phyloP scores from a whole-genome alignment of 345 rosid species.

The Dimocarpus longan region DNA sequence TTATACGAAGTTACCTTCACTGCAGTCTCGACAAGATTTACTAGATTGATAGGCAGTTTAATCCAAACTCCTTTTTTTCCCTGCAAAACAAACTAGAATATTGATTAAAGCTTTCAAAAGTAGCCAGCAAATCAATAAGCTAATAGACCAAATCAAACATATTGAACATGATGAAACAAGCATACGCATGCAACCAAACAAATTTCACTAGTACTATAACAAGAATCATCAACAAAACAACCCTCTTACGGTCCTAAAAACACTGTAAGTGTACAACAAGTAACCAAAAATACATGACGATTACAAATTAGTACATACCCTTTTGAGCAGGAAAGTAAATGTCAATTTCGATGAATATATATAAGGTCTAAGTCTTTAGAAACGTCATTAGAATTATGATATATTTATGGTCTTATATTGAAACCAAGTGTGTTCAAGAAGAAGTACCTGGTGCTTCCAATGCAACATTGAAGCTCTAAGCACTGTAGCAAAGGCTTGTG shows the following conservation, averaged over 20 bases:
- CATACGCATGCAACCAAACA: neutral
- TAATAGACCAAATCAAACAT: neutral
- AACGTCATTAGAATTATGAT: neutral
- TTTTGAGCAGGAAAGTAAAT: no score
- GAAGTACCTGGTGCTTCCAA: slow-evolving; percentile 59
- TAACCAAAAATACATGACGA: no score
- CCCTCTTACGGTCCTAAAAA: no score
- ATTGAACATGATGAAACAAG: neutral
- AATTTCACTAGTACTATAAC: no score
- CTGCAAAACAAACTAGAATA: slow-evolving; percentile 34
- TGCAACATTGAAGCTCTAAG: slow-evolving; percentile 47
- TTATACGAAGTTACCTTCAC: slow-evolving; percentile 54
- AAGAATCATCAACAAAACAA: neutral
- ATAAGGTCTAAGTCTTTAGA: neutral
- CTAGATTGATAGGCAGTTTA: slow-evolving; percentile 63
- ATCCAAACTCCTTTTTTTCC: slow-evolving; percentile 83
- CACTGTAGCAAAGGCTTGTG: slow-evolving; percentile 37
- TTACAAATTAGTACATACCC: no score
- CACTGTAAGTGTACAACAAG: no score
- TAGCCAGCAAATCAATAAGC: neutral
- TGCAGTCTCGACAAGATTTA: slow-evolving; percentile 65
- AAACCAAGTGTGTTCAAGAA: neutral
- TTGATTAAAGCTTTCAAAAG: neutral
- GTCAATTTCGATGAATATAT: no score
- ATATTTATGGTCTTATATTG: no score